phyloP scores from a whole-genome alignment of 2,329 filamentous ascomycete genomes.

The Whalleya microplaca region DNA sequence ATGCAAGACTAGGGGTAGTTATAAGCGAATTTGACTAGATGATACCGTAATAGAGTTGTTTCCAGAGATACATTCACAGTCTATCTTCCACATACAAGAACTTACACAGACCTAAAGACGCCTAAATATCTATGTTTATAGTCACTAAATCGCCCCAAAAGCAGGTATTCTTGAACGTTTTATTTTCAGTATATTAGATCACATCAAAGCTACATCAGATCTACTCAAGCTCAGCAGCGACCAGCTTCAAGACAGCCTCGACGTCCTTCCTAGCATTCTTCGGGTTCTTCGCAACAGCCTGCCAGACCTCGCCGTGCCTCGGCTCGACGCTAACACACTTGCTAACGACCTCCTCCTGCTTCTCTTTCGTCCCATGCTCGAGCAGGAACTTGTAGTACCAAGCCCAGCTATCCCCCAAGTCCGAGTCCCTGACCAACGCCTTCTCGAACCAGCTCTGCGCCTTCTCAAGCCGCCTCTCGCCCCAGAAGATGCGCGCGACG shows the following conservation, averaged over 20 bases:
- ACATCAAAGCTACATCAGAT: background rate
- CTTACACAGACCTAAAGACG: too few relatives aligned
- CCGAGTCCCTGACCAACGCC: slow-evolving; percentile 83
- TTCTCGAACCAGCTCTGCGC: slow-evolving; percentile 98
- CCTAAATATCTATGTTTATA: too few relatives aligned
- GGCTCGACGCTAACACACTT: slow-evolving; percentile 87
- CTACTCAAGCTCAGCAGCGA: slow-evolving; percentile 52
- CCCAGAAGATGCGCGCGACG: slow-evolving; percentile 95
- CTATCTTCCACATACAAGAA: too few relatives aligned
- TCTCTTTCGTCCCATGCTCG: slow-evolving; percentile 94
- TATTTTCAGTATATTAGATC: background rate
- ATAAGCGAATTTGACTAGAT: too few relatives aligned
- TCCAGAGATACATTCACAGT: too few relatives aligned
- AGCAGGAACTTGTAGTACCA: slow-evolving; percentile 96
- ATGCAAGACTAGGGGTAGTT: background rate
- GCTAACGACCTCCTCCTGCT: slow-evolving; percentile 78
- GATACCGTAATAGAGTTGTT: too few relatives aligned
- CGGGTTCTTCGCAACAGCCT: slow-evolving; percentile 82
- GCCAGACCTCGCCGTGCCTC: slow-evolving; percentile 91
- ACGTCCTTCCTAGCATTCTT: slow-evolving; percentile 73
- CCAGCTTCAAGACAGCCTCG: slow-evolving; percentile 83
- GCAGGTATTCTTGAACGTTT: background rate
- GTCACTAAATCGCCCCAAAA: too few relatives aligned
- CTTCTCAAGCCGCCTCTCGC: slow-evolving; percentile 87
- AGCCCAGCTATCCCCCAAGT: slow-evolving; percentile 91